Base-by-base conservation (phyloP, 225 moss, liverwort and hornwort species). In the Bryum argenteum region DNA sequence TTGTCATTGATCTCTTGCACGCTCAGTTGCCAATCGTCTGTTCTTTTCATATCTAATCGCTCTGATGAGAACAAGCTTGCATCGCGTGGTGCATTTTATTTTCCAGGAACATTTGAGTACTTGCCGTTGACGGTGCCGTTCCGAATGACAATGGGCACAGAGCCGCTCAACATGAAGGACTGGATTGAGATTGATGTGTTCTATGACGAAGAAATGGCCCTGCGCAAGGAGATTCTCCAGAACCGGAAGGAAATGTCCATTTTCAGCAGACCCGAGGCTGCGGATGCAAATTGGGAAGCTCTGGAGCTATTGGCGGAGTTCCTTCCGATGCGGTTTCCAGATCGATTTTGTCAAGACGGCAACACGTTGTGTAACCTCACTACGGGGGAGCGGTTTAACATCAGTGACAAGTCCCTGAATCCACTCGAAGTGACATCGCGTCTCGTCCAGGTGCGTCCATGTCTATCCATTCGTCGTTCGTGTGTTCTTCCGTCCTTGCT, bases 141-240 rank as follows among this genome's bases (percentile, higher is more conserved):
- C 74, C 84, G 89, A 58, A 91, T 91, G 91, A 83, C 79, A 14
- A 89, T 91, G 87, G 91, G 91, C 10, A 60, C 89, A 63, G 77
- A 86, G 81, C 81, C 84, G 10, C 48, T 91, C 71, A 76, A 58
- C 55, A 87, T 89, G 67, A 71, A 83, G 75, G 83, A 91, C 69
- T 91, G 91, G 89, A 85, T 91, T 41, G 91, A 91, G 77, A 85
- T 91, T 62, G 91, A 91, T 57, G 76, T 87, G 9, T 91, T 91
- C 50, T 91, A 91, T 47, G 89, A 91, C 20, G 91, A 91, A 69
- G 91, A 91, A 80, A 87, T 91, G 89, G 83, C 91, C 44, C 66
- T 91, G 69, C 89, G 91, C 47, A 81, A 78, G 69, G 84, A 91
- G 58, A 83, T 91, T 59, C 70, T 91, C 15, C 81, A 63, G 40